phyloP scores from a whole-genome alignment of 2,329 filamentous ascomycete genomes.

The Botrytis paeoniae region DNA sequence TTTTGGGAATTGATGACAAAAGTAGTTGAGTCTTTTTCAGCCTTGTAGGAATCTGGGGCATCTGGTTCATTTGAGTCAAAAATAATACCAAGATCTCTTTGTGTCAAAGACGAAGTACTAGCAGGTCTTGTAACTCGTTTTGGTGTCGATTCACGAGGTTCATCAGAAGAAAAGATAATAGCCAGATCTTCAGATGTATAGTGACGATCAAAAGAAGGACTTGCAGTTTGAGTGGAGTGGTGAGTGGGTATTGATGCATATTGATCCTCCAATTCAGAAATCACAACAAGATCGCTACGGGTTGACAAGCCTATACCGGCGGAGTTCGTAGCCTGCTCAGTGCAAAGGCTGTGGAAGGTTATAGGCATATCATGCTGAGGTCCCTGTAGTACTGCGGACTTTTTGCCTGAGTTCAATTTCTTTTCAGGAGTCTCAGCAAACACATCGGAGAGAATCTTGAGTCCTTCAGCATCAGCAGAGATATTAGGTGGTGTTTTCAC shows the following conservation, averaged over 20 bases:
- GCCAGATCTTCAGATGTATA: conserved; percentile 3
- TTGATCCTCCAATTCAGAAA: background rate
- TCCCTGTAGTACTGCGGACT: background rate
- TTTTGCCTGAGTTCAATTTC: background rate
- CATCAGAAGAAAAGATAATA: background rate
- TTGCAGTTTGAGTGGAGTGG: background rate
- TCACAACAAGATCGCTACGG: background rate
- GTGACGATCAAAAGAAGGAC: background rate
- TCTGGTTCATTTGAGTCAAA: background rate
- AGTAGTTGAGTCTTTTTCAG: background rate
- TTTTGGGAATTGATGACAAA: background rate
- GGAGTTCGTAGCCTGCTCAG: background rate
- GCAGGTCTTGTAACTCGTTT: background rate
- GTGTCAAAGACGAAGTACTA: background rate
- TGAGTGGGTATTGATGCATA: background rate
- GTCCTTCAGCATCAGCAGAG: background rate
- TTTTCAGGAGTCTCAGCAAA: background rate
- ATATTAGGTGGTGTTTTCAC: background rate
- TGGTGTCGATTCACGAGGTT: background rate
- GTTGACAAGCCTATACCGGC: background rate
- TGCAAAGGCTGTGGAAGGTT: background rate
- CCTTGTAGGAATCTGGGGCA: background rate
- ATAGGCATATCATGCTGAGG: background rate
- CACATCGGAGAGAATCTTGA: background rate
- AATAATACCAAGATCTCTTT: background rate